phyloP scores from a whole-genome alignment of 495 filamentous ascomycete genomes.

The Oidiodendron maius region DNA sequence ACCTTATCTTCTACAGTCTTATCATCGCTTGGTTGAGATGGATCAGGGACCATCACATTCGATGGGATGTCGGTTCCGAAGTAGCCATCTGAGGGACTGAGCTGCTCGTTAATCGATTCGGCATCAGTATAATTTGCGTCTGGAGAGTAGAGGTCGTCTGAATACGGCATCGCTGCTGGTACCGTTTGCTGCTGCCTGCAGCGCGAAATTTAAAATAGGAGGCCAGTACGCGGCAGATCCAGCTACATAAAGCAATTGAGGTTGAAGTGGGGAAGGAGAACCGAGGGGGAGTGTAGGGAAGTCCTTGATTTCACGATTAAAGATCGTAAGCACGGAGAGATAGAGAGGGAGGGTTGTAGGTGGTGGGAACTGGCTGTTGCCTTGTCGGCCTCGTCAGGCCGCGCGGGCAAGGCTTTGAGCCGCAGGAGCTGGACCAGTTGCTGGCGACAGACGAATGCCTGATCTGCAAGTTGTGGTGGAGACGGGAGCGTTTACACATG shows the following conservation, averaged over 20 bases:
- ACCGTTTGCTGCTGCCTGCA: constrained; percentile 5
- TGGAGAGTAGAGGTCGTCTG: constrained; percentile 18
- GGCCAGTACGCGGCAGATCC: neutral
- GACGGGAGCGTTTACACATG: no score
- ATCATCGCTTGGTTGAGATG: constrained; percentile 7
- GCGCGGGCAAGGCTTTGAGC: constrained; percentile 1
- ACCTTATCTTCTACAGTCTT: constrained; percentile 14
- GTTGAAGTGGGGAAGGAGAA: neutral
- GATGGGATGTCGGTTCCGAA: constrained; percentile 10
- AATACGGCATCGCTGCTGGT: constrained; percentile 11
- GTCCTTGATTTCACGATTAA: neutral
- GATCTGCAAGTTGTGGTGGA: no score
- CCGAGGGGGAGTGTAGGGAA: neutral
- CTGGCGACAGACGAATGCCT: no score
- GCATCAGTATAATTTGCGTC: constrained; percentile 18
- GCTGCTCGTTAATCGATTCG: constrained; percentile 22
- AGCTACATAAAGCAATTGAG: neutral
- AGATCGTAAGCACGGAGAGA: constrained; percentile 7
- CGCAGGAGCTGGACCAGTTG: no score
- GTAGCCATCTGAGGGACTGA: constrained; percentile 21
- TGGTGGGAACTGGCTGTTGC: neutral
- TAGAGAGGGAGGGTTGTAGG: neutral
- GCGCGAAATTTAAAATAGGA: neutral
- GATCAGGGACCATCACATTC: constrained; percentile 18
- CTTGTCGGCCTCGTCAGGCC: neutral